phyloP scores from a whole-genome alignment of 83 land plant genomes.

The Picea engelmannii region DNA sequence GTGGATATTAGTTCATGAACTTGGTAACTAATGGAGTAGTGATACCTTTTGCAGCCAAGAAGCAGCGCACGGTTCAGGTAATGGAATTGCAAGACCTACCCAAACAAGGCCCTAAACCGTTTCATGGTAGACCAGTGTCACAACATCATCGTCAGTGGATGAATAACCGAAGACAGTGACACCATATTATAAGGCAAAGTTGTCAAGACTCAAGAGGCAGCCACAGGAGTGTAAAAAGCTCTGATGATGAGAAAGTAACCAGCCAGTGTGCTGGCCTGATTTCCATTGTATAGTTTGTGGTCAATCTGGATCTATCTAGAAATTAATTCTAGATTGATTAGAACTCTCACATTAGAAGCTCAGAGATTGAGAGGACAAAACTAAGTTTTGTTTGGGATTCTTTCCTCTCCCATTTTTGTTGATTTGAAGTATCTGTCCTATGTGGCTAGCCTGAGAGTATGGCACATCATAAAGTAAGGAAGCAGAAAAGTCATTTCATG shows the following conservation, averaged over 20 bases:
- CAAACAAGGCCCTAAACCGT: slow-evolving; percentile 38
- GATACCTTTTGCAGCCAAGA: slow-evolving; percentile 53
- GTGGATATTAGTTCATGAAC: background rate
- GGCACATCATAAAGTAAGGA: background rate
- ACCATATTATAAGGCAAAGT: background rate
- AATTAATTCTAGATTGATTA: background rate
- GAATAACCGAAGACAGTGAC: slow-evolving; percentile 25
- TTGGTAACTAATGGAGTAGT: background rate
- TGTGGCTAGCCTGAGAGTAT: too few relatives aligned
- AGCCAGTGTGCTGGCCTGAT: background rate
- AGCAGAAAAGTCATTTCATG: background rate
- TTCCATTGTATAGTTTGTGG: background rate
- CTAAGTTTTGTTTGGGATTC: background rate
- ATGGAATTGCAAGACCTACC: slow-evolving; percentile 37
- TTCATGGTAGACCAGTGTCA: slow-evolving; percentile 22
- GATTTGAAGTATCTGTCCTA: background rate
- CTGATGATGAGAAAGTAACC: background rate
- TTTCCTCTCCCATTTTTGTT: slow-evolving; percentile 7
- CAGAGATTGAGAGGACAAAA: background rate
- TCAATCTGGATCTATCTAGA: too few relatives aligned
- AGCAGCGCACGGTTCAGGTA: slow-evolving; percentile 49
- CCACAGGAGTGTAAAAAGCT: background rate
- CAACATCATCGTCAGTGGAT: slow-evolving; percentile 1
- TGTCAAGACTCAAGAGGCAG: slow-evolving; percentile 5
- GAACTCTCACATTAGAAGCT: background rate